Base-by-base conservation (phyloP, 169 alveolate genomes). In the Babesia microti region DNA sequence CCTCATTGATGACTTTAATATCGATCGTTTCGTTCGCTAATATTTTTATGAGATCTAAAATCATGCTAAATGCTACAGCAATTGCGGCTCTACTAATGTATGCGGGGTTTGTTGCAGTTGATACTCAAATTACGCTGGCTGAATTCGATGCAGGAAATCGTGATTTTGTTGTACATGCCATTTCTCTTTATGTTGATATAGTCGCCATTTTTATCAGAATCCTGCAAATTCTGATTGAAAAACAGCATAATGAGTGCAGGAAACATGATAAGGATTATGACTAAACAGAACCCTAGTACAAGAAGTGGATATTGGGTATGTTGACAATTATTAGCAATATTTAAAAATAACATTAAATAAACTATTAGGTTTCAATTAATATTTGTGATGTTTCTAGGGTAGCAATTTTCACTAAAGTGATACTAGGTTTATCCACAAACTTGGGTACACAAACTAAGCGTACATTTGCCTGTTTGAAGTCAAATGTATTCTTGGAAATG, bases 81-180 rank as follows among this genome's bases (percentile, higher is more conserved):
- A 12, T 50, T 17, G 50, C 22, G 2, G 23, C 48, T 41, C 50
- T 61, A 24, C 19, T 61, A 1, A 2, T 53, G 21, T 54, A 28
- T 41, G 32, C 46, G 23, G 74, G 74, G 74, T 61, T 47, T 47
- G 43, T 57, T 36, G 35, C 48, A 30, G 17, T 47, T 45, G 68
- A 61, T 44, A 61, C 74, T 1, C 74, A 61, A 22, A 22, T 50
- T 22, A 45, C 52, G 14, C 59, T 61, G 18, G 12, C n/a, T 18
- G 68, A 53, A 19, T 52, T 61, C 55, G 12, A 26, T 40, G 6
- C 23, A 23, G 74, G 74, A 12, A 18, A 37, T 14, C 44, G 41
- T n/a, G 68, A 61, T 29, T 54, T 12, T 54, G 7, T 61, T 19
- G 1, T 21, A 29, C 74, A 61, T 24, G 74, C 74, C 3, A 24